Base-by-base conservation (phyloP, 2,329 filamentous ascomycete genomes). In the Camillea tinctor region DNA sequence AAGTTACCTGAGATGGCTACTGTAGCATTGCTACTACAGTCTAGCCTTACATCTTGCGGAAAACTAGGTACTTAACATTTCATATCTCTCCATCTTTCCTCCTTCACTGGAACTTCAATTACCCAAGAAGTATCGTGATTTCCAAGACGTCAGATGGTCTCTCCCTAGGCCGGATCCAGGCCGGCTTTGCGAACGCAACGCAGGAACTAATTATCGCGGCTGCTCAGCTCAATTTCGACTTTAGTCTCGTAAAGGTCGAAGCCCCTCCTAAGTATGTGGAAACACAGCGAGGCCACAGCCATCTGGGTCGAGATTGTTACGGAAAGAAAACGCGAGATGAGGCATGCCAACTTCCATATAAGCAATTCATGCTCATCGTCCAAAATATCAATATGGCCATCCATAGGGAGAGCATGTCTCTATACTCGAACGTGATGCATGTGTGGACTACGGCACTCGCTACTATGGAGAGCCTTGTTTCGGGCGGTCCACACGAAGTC, bases 281-380 rank as follows among this genome's bases (percentile, higher is more conserved):
- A 26, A 3, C 48, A 26, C 4, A 20, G 61, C 1, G 69, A 74
- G 60, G 73, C 74, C 1, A 72, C 63, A 0, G 68, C 74, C 1
- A 58, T 76, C 1, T 76, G 74, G 74, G 62, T 66, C 0, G 72
- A 76, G 60, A n/a, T 76, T 2, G 64, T 75, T 2, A 40, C 30
- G 2, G 50, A 57, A 5, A 49, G 56, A 21, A 57, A 57, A 50
- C 56, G 56, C 40, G 61, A 60, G 69, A 75, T 58, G 8, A 54
- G 11, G 66, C 64, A 3, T 71, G 65, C 49, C 40, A 44, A 19
- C 36, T 20, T 2, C 59, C 55, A 21, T 52, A 61, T 4, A 64
- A 55, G 44, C 59, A 64, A 49, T 52, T 59, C 15, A 44, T 56
- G 3, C 53, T 64, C 8, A 60, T 64, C 21, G 26, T 57, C n/a